phyloP scores from a whole-genome alignment of 192 early-diverging fungal genomes.

The Cetraspora pellucida region DNA sequence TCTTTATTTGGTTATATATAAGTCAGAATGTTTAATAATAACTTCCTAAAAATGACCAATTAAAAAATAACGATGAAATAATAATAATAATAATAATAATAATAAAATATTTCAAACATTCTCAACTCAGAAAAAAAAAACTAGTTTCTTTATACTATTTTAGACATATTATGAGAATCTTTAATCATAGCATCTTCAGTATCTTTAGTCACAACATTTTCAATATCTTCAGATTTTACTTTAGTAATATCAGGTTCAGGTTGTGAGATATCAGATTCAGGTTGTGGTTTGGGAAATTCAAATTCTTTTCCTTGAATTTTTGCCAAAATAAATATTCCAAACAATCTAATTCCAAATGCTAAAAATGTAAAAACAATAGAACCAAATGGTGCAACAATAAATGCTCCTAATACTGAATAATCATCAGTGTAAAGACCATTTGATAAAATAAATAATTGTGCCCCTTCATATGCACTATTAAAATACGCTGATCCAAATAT shows the following conservation, averaged over 20 bases:
- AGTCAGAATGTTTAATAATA: too few species aligned
- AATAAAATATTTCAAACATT: too few species aligned
- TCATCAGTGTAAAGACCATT: conserved; percentile 55
- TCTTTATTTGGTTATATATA: too few species aligned
- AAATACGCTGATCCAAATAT: conserved; percentile 55
- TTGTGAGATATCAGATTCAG: not conserved
- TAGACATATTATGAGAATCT: too few species aligned
- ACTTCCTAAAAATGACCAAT: too few species aligned
- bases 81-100: too few species aligned
- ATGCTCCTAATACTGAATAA: conserved; percentile 59
- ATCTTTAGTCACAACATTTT: too few species aligned
- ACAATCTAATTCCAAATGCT: not conserved
- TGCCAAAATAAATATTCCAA: not conserved
- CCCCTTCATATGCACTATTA: conserved; percentile 51
- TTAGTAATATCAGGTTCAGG: not conserved
- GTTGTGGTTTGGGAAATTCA: not conserved
- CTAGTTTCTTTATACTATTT: too few species aligned
- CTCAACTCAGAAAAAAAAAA: too few species aligned
- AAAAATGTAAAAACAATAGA: conserved; percentile 18
- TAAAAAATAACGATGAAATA: too few species aligned
- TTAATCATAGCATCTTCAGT: too few species aligned
- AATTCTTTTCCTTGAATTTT: not conserved
- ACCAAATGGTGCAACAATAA: conserved; percentile 36
- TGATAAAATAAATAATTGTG: conserved; percentile 48
- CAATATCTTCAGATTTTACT: not conserved